Conservation (phyloP, 441 rosid species). For the Dalechampia spathulata region DNA sequence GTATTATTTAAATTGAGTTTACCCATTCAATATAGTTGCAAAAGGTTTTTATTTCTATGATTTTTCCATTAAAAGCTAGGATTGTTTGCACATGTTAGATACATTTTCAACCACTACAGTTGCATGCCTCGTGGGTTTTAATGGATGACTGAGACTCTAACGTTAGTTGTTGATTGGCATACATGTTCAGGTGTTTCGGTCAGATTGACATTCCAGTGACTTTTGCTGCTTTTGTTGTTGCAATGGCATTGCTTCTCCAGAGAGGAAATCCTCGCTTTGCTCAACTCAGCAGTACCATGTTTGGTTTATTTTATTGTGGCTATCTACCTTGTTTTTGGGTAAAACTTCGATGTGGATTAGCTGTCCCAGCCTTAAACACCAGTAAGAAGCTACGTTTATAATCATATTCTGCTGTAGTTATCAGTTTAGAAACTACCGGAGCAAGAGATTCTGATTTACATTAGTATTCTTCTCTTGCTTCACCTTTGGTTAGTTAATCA, state of each 20-base stretch:
- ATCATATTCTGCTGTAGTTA: background rate
- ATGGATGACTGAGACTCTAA: background rate
- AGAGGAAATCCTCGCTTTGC: constrained; percentile 87
- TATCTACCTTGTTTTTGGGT: constrained; percentile 98
- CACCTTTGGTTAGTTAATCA: background rate
- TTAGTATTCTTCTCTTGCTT: background rate
- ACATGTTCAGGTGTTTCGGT: constrained; percentile 63
- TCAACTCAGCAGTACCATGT: constrained; percentile 92
- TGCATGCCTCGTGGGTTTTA: background rate
- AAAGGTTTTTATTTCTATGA: background rate
- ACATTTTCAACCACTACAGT: background rate
- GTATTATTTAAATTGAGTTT: background rate
- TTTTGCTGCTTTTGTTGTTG: constrained; percentile 77
- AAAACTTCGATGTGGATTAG: constrained; percentile 86
- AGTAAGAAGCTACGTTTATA: constrained; percentile 37
- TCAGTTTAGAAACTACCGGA: background rate
- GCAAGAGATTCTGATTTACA: background rate
- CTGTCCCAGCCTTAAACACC: constrained; percentile 81
- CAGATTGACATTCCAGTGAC: constrained; percentile 72
- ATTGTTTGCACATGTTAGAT: no score
- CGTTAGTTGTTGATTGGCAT: constrained; percentile 13
- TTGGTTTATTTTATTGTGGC: constrained; percentile 86
- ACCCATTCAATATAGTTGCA: background rate
- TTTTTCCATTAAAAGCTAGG: background rate
- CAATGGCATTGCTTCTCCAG: constrained; percentile 75